Base-by-base conservation (phyloP, 2,329 filamentous ascomycete species). In the Ceratocystis colombiana region DNA sequence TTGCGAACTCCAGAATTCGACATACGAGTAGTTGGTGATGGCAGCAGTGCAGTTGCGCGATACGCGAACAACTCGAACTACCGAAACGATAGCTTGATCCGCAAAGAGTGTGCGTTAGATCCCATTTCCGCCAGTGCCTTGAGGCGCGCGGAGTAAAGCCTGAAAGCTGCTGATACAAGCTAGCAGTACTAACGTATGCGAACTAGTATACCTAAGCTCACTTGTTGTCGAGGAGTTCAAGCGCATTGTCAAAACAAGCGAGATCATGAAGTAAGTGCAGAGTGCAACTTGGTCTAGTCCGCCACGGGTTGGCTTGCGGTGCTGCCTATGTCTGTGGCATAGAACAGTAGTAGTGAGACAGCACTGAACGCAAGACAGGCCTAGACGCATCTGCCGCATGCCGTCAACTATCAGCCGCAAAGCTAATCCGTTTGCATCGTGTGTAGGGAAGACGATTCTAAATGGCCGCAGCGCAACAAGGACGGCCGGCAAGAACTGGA, bases 41-140 rank as follows among this genome's bases (percentile, higher is more conserved):
- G 94, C 64, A 86, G 90, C 69, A 96, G 92, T 74, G 94, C 94
- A 6, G 89, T 94, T 64, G 91, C 93, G 41, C 87, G 94, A 77
- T 99, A 99, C 78, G 94, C 94, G 70, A 99, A 99, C 82, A 99
- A 99, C 77, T 97, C 93, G 67, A 99, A 99, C 78, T 99, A 99
- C 79, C 87, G 94, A 73, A 99, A 99, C 77, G 94, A 99, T 75
- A 96, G 92, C 69, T 80, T 99, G 71, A 99, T 99, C 74, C 88
- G 94, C 70, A 99, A 99, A 92, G 94, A 99, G 80, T 99, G 94
- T 96, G 80, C 71, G 91, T 76, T 7, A 5, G 33, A 33, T 57
- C 15, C 12, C 22, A 33, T 12, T 41, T 15, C 37, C 37, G 28
- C 17, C 7, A 33, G 6, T 12, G 25, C 20, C 25, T 5, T 30